phyloP scores from a whole-genome alignment of 108 stramenopile species.

The Aureococcus anophagefferens region DNA sequence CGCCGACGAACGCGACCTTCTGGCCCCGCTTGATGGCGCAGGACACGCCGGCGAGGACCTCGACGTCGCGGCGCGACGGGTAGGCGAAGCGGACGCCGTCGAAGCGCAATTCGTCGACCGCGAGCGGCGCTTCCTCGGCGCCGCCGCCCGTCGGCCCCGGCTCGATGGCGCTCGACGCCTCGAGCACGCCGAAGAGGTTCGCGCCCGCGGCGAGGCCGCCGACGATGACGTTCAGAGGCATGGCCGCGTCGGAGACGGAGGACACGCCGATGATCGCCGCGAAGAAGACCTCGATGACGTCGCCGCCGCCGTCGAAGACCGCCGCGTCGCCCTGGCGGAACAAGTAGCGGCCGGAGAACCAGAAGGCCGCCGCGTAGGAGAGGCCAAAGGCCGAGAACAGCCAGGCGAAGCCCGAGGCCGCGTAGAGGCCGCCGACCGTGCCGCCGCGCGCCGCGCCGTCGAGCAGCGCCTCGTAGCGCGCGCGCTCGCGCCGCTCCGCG shows the following conservation, averaged over 20 bases:
- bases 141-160: background rate
- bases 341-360: too few species aligned
- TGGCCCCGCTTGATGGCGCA: slow-evolving; percentile 40
- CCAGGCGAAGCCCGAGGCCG: too few species aligned
- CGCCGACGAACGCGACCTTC: slow-evolving; percentile 60
- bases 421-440: too few species aligned
- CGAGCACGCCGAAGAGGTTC: slow-evolving; percentile 55
- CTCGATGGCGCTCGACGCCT: slow-evolving; percentile 43
- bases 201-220: slow-evolving; percentile 54
- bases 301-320: too few species aligned
- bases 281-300: slow-evolving; percentile 12
- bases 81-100: background rate
- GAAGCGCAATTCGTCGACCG: background rate
- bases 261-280: slow-evolving; percentile 14
- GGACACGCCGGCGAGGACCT: slow-evolving; percentile 35
- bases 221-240: slow-evolving; percentile 18
- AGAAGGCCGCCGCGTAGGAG: too few species aligned
- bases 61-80: slow-evolving; percentile 29
- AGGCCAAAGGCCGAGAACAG: too few species aligned
- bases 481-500: too few species aligned
- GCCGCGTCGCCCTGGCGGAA: too few species aligned
- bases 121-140: background rate
- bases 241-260: slow-evolving; percentile 4
- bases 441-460: too few species aligned
- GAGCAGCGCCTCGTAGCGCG: too few species aligned